Evolutionary conservation across 2,329 filamentous ascomycete species (phyloP), one percentile per base, ranked within the genome.

Genomic region (Laburnicola sp.): DNA sequence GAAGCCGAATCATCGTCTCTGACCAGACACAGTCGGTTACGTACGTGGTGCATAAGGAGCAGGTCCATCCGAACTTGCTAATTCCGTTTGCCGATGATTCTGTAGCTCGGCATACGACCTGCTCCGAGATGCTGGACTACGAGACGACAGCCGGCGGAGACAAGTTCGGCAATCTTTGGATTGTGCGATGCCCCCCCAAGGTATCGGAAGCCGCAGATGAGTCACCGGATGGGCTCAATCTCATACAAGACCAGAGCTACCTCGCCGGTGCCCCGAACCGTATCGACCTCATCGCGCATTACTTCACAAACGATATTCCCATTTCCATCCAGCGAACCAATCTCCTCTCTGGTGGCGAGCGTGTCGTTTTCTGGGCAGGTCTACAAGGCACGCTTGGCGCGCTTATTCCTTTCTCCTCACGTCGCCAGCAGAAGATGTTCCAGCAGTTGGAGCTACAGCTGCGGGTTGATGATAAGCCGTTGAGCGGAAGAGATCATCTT

Each of bases 351-450:
- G 94, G 94, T 63, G 94, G 94, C 3, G 88, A 93, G 59, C 91
- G 97, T 57, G 85, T 97, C 35, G 77, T 99, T 2, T 81, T 99
- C 45, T 99, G 94, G 94, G 89, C 88, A 58, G 95, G 95, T 21
- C 79, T 99, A 16, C 93, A 97, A 74, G 95, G 94, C 42, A 97
- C 94, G 0, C 84, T 99, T 34, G 94, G 93, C 42, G 90, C 96
- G 46, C 81, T 99, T 41, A 88, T 99, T 40, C 94, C 95, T 0
- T 97, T 99, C 69, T 79, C 91, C 40, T 88, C 86, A 56, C 88
- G 95, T 32, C 92, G 97, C 68, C 93, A 97, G 65, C 89, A 95
- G 43, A 94, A 97, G 72, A 97, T 99, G 76, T 99, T 99, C 83
- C 92, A 97, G 72, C 91, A 85, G 54, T 80, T 99, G 23, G 94